phyloP scores from a whole-genome alignment of 306 rosid genomes.

The Begonia fuchsioides region DNA sequence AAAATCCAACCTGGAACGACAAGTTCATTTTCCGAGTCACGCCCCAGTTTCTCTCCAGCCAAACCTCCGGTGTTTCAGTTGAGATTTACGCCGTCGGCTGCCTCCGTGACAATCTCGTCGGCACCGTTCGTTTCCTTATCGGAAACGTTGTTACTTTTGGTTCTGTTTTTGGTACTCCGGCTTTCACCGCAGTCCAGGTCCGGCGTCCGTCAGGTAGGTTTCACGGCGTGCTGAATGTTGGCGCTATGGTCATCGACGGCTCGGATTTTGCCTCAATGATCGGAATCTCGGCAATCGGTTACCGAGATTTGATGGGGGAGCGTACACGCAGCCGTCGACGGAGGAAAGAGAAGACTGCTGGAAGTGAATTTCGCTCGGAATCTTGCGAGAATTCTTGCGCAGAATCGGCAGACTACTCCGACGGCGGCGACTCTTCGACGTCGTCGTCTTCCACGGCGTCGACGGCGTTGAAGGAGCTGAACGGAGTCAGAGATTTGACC shows the following conservation, averaged over 20 bases:
- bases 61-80: slow-evolving; percentile 50
- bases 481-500: slow-evolving; percentile 39
- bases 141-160: slow-evolving; percentile 31
- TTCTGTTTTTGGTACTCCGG: slow-evolving; percentile 19
- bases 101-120: slow-evolving; percentile 42
- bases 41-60: slow-evolving; percentile 47
- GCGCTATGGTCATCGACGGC: slow-evolving; percentile 30
- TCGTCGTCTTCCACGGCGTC: slow-evolving; percentile 34
- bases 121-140: slow-evolving; percentile 63
- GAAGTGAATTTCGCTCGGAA: slow-evolving; percentile 3
- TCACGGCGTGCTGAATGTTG: slow-evolving; percentile 64
- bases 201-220: slow-evolving; percentile 76
- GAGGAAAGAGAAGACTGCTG: background rate
- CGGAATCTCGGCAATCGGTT: slow-evolving; percentile 43
- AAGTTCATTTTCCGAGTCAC: slow-evolving; percentile 68
- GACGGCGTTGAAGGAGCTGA: slow-evolving; percentile 41
- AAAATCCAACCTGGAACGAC: slow-evolving; percentile 88
- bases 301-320: slow-evolving; percentile 56
- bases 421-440: slow-evolving; percentile 27
- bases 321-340: slow-evolving; percentile 12
- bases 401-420: slow-evolving; percentile 25
- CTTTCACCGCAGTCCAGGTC: slow-evolving; percentile 60
- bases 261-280: slow-evolving; percentile 29
- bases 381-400: slow-evolving; percentile 25
- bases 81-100: slow-evolving; percentile 56